phyloP scores from a whole-genome alignment of 768 basidiomycete species.

The Megacollybia marginata region DNA sequence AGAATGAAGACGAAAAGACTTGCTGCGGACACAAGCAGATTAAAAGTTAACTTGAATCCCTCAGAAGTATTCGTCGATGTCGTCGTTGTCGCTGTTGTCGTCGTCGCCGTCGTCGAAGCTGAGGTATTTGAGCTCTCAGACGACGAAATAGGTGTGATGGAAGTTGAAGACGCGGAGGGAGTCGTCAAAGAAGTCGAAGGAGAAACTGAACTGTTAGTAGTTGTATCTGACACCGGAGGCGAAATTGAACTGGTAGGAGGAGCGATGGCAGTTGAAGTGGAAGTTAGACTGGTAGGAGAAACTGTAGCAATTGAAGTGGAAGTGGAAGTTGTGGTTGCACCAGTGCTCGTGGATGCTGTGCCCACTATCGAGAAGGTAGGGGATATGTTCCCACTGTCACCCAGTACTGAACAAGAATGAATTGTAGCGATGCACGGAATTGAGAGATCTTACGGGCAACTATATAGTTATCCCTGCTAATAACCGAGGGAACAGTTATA shows the following conservation, averaged over 20 bases:
- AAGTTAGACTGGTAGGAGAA: background rate
- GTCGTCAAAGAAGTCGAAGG: background rate
- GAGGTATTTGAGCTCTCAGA: background rate
- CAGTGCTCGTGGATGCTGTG: too few species aligned
- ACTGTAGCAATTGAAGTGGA: slow-evolving; percentile 9
- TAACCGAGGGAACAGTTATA: slow-evolving; percentile 46
- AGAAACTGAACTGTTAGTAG: background rate
- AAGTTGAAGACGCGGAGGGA: background rate
- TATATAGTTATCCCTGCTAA: slow-evolving; percentile 41
- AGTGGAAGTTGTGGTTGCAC: slow-evolving; percentile 7
- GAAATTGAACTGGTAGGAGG: background rate
- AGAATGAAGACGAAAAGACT: background rate
- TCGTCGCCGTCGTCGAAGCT: background rate
- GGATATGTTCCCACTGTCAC: slow-evolving; percentile 60
- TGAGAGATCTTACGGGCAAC: slow-evolving; percentile 48
- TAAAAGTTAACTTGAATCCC: background rate
- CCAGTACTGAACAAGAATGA: slow-evolving; percentile 38
- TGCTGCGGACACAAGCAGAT: background rate
- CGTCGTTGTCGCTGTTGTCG: background rate
- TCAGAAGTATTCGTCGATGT: background rate
- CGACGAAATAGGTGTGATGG: background rate
- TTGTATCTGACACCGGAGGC: background rate
- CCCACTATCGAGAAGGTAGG: slow-evolving; percentile 13
- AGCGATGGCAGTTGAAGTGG: background rate
- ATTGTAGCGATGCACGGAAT: background rate